Percentiles rank a stretch among this genome's conserved stretches.
Conservation (phyloP, 2,329 filamentous ascomycete genomes). For the Coniella lustricola region DNA sequence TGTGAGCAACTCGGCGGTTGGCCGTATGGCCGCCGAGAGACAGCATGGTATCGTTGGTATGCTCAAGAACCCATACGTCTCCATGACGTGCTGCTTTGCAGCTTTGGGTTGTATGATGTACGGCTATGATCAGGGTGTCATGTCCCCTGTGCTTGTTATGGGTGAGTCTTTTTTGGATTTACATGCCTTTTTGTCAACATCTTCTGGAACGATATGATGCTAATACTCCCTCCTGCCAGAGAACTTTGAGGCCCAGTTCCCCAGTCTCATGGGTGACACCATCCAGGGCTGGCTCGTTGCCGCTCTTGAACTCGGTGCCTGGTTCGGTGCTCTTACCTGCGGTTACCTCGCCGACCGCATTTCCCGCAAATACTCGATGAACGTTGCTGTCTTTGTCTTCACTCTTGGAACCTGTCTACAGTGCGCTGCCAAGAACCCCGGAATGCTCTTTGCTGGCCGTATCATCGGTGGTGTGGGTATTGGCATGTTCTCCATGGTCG, state of each 20-base stretch:
- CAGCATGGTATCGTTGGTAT: conserved; percentile 31
- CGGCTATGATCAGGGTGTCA: conserved; percentile 55
- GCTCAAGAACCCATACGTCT: conserved; percentile 34
- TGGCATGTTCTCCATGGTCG: conserved; percentile 38
- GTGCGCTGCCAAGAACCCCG: conserved; percentile 23
- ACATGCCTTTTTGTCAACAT: neutral
- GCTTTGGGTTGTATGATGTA: conserved; percentile 27
- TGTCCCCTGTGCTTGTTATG: conserved; percentile 42
- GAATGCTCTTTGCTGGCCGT: conserved; percentile 34
- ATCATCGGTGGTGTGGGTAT: conserved; percentile 41
- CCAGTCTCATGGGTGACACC: conserved; percentile 24
- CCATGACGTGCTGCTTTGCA: conserved; percentile 23
- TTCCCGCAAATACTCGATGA: conserved; percentile 44
- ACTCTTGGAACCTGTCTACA: conserved; percentile 21
- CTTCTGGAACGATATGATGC: neutral
- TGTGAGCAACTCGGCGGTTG: conserved; percentile 30
- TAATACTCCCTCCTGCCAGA: neutral
- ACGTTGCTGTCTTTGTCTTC: conserved; percentile 27
- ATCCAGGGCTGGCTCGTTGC: conserved; percentile 31
- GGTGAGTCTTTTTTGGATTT: neutral
- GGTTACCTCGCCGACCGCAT: conserved; percentile 50
- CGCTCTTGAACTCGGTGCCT: conserved; percentile 53
- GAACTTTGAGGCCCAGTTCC: conserved; percentile 19
- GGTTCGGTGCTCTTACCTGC: conserved; percentile 48
- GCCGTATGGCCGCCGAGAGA: conserved; percentile 30